Evolutionary conservation across 495 filamentous ascomycete genomes (phyloP).

Genomic region (Neohortaea acidophila): DNA sequence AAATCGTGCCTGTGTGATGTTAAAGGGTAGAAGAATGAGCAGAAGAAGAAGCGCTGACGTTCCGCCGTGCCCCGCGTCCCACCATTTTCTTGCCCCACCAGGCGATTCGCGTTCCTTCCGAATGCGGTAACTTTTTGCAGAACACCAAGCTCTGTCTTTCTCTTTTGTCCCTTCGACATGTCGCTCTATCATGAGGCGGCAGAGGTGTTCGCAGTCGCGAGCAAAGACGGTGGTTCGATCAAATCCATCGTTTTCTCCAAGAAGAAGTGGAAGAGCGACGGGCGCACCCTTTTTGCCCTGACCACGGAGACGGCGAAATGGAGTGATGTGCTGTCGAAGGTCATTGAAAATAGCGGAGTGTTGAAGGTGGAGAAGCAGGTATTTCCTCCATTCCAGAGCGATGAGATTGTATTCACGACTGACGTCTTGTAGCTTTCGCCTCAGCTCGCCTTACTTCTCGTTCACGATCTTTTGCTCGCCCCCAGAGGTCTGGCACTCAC

Average conservation of each 20-base stretch:
- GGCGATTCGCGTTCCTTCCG: too few relatives aligned
- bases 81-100: too few relatives aligned
- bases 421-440: conserved; percentile 55
- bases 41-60: too few relatives aligned
- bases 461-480: conserved; percentile 71
- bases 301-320: conserved; percentile 79
- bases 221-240: conserved; percentile 55
- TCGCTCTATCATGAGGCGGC: conserved; percentile 92
- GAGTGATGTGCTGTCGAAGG: conserved; percentile 67
- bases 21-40: too few relatives aligned
- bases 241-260: conserved; percentile 65
- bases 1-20: too few relatives aligned
- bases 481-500: conserved; percentile 68
- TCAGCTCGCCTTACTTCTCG: conserved; percentile 60
- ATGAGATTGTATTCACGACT: conserved; percentile 23
- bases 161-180: too few relatives aligned
- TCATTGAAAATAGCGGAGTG: conserved; percentile 37
- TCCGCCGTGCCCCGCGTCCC: too few relatives aligned
- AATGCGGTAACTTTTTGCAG: too few relatives aligned
- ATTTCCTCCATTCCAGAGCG: conserved; percentile 12
- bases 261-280: conserved; percentile 54
- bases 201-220: conserved; percentile 45
- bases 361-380: conserved; percentile 63
- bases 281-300: conserved; percentile 72
- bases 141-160: too few relatives aligned